These are phyloP conservation scores for Artemisia annua DNA, from an alignment of 129 eudicot genomes.

Conservation along the genomic window DNA sequence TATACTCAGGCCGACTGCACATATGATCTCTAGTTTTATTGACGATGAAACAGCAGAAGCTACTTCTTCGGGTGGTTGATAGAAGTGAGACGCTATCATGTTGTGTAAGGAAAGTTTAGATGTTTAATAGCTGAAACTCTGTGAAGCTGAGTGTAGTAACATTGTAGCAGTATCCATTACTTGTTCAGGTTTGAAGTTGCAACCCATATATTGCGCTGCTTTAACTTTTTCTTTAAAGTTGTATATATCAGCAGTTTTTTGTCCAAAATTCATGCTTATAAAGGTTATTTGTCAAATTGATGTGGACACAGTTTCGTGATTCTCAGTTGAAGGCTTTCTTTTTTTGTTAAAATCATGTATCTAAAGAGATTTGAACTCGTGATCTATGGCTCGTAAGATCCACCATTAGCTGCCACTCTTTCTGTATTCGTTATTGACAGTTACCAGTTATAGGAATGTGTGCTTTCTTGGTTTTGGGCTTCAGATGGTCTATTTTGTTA, in stretches of 20 bases:
- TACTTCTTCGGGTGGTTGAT: conserved; percentile 58
- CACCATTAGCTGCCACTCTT: no score
- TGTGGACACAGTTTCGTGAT: conserved; percentile 14
- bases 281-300: neutral
- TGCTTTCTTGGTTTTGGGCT: neutral
- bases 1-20: conserved; percentile 49
- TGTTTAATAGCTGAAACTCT: conserved; percentile 25
- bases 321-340: conserved; percentile 6
- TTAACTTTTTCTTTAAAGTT: conserved; percentile 21
- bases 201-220: conserved; percentile 20
- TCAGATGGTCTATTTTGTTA: no score
- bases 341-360: neutral
- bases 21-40: conserved; percentile 68
- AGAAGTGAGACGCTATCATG: conserved; percentile 14
- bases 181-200: conserved; percentile 30
- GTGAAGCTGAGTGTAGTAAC: conserved; percentile 25
- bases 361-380: neutral
- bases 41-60: conserved; percentile 87
- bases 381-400: no score
- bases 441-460: neutral
- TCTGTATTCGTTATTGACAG: no score
- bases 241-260: conserved; percentile 36
- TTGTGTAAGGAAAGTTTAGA: conserved; percentile 17
- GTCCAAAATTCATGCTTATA: conserved; percentile 19
- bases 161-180: conserved; percentile 27